Evolutionary conservation across 1,284 basidiomycete genomes (phyloP).

Genomic region (Ceratobasidium sp.): DNA sequence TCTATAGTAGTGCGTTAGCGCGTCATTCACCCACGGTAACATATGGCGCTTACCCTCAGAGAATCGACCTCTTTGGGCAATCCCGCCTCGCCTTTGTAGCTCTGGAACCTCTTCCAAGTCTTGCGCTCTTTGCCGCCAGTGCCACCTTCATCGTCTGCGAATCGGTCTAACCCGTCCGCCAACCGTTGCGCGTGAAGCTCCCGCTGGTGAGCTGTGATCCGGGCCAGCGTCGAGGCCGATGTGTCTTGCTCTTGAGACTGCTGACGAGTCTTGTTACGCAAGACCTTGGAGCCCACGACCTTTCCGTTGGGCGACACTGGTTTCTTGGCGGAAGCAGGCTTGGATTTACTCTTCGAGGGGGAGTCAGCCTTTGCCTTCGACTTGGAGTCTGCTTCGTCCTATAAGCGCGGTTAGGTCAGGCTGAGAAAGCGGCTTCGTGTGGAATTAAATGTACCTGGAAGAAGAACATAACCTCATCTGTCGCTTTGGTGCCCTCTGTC

Average conservation of each 20-base stretch:
- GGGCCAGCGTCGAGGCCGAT: constrained; percentile 69
- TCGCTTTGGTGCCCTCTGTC: constrained; percentile 82
- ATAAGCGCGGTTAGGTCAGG: not conserved
- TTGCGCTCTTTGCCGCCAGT: constrained; percentile 79
- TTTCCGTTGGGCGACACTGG: constrained; percentile 54
- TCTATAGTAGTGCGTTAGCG: constrained; percentile 56
- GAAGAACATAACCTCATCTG: constrained; percentile 91
- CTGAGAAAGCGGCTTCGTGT: not conserved
- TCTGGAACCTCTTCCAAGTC: constrained; percentile 94
- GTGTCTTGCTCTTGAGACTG: constrained; percentile 62
- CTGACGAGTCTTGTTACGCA: constrained; percentile 84
- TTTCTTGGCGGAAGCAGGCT: constrained; percentile 61
- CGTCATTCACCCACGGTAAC: not conserved
- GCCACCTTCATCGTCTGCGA: constrained; percentile 75
- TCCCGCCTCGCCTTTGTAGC: constrained; percentile 92
- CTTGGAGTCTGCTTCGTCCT: constrained; percentile 44
- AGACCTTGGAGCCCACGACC: constrained; percentile 79
- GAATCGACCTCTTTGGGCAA: constrained; percentile 81
- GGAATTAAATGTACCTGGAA: constrained; percentile 46
- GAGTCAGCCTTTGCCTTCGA: constrained; percentile 56
- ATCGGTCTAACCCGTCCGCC: constrained; percentile 82
- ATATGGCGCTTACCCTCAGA: constrained; percentile 63
- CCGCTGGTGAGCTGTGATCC: constrained; percentile 86
- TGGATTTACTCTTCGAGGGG: constrained; percentile 45
- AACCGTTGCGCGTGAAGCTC: constrained; percentile 85